Conservation (phyloP, 2,329 filamentous ascomycete genomes). For the Talaromyces sp. region DNA sequence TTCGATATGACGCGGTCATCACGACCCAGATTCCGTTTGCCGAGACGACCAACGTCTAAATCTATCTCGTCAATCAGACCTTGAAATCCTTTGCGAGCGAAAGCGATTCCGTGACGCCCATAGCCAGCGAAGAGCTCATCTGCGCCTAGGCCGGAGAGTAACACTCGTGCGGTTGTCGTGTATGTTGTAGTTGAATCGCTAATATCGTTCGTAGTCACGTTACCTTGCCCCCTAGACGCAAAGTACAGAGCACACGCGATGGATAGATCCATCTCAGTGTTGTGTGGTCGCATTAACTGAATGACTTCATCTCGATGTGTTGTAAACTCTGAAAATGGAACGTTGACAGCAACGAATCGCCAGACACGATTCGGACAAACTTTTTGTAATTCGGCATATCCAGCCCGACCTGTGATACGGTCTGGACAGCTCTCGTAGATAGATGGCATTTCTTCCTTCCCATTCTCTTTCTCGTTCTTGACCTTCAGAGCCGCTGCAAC, state of each 20-base stretch:
- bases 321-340: slow-evolving; percentile 71
- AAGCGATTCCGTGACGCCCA: slow-evolving; percentile 74
- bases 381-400: slow-evolving; percentile 65
- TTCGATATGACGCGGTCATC: slow-evolving; percentile 88
- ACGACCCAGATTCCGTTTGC: slow-evolving; percentile 88
- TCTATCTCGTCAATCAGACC: slow-evolving; percentile 76
- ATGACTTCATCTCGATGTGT: slow-evolving; percentile 65
- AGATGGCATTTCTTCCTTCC: slow-evolving; percentile 17
- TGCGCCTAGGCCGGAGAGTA: slow-evolving; percentile 88
- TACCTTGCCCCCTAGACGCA: slow-evolving; percentile 70
- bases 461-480: slow-evolving; percentile 21
- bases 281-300: slow-evolving; percentile 80
- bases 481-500: slow-evolving; percentile 49
- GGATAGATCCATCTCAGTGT: slow-evolving; percentile 97
- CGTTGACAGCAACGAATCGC: slow-evolving; percentile 75
- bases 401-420: slow-evolving; percentile 75
- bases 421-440: slow-evolving; percentile 83
- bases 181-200: slow-evolving; percentile 45
- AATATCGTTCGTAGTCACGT: neutral
- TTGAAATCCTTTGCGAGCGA: slow-evolving; percentile 60
- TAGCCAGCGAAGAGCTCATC: slow-evolving; percentile 97
- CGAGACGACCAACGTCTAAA: slow-evolving; percentile 77
- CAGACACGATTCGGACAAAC: slow-evolving; percentile 68
- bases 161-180: slow-evolving; percentile 68
- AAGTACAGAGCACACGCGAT: slow-evolving; percentile 95